Evolutionary conservation across 352 stramenopile genomes (phyloP).

Genomic region (Phytopythium aichiense): DNA sequence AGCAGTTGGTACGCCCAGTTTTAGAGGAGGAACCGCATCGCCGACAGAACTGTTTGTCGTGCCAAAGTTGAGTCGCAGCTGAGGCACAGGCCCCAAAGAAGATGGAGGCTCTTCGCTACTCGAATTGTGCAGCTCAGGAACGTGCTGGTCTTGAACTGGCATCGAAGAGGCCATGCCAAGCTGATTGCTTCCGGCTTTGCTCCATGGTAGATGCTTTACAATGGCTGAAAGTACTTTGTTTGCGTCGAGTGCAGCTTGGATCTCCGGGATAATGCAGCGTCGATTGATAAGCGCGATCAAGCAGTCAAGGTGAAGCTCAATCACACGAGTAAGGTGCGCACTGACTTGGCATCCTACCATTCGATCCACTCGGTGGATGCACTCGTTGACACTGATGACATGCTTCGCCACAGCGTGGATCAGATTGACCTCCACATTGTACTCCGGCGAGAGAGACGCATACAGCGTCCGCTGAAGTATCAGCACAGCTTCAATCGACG

Average conservation of each 20-base stretch:
- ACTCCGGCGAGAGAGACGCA: constrained; percentile 9
- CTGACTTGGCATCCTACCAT: not conserved
- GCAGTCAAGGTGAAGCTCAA: constrained; percentile 35
- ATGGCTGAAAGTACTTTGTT: not conserved
- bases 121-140: not conserved
- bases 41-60: not conserved
- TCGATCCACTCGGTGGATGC: constrained; percentile 3
- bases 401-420: constrained; percentile 22
- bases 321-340: constrained; percentile 11
- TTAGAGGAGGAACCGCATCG: not conserved
- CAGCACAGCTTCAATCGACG: constrained; percentile 22
- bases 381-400: constrained; percentile 22
- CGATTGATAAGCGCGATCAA: constrained; percentile 31
- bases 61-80: constrained; percentile 1
- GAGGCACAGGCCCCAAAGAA: not conserved
- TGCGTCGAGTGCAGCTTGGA: constrained; percentile 26
- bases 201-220: not conserved
- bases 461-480: constrained; percentile 27
- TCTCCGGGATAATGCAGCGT: constrained; percentile 16
- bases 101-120: not conserved
- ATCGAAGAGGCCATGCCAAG: not conserved
- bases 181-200: not conserved
- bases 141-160: not conserved
- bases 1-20: not conserved
- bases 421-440: constrained; percentile 11